phyloP scores from a whole-genome alignment of 164 flowering plant genomes.

The Sextonia rubra region DNA sequence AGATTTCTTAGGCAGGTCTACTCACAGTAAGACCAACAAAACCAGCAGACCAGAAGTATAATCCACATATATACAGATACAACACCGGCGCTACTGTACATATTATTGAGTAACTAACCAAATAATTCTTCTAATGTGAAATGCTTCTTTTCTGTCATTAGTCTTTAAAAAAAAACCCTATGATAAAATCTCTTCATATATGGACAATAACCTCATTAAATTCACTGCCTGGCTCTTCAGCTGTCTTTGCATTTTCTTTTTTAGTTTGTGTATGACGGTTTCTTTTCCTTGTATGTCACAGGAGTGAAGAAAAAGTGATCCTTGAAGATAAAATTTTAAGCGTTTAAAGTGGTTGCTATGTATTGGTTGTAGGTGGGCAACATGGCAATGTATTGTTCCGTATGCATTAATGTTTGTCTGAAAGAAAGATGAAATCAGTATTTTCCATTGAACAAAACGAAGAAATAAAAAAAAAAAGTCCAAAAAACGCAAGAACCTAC shows the following conservation, averaged over 20 bases:
- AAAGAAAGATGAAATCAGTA: neutral
- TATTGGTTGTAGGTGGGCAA: neutral
- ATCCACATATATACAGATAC: neutral
- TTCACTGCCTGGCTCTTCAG: no score
- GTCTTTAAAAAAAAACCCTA: neutral
- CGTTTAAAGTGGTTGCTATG: neutral
- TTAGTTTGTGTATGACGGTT: neutral
- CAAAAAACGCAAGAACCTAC: no score
- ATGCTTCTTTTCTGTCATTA: neutral
- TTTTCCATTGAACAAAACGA: no score
- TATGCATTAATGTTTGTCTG: no score
- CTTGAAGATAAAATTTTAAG: neutral
- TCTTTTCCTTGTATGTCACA: neutral
- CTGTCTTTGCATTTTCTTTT: neutral
- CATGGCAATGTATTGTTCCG: neutral
- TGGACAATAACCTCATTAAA: no score
- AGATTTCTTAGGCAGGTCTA: neutral
- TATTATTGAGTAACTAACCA: neutral
- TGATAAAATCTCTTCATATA: neutral
- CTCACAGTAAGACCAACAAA: neutral
- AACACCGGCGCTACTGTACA: neutral
- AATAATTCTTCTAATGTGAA: neutral
- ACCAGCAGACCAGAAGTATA: neutral
- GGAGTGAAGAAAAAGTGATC: neutral
- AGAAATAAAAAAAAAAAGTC: neutral